phyloP scores from a whole-genome alignment of 495 filamentous ascomycete species.

The Paragyromitra xinjiangensis region DNA sequence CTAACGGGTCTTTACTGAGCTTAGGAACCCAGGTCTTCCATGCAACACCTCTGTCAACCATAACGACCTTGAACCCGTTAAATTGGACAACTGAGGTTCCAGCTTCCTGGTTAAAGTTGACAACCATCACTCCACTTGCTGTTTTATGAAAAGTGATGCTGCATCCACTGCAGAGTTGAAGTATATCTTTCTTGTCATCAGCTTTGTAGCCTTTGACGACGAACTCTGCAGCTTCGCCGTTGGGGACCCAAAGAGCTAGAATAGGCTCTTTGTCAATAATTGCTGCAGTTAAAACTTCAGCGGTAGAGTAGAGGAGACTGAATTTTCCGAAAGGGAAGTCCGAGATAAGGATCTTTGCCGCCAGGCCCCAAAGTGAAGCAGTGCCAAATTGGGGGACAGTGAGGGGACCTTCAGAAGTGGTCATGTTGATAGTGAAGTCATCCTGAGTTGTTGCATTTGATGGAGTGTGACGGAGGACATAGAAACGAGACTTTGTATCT shows the following conservation, averaged over 20 bases:
- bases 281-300: conserved; percentile 67
- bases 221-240: conserved; percentile 67
- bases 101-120: conserved; percentile 61
- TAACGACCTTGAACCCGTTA: conserved; percentile 61
- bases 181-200: conserved; percentile 48
- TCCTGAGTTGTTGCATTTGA: conserved; percentile 63
- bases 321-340: conserved; percentile 66
- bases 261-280: conserved; percentile 63
- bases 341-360: conserved; percentile 69
- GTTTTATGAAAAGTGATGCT: conserved; percentile 59
- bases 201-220: conserved; percentile 62
- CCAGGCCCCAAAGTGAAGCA: conserved; percentile 65
- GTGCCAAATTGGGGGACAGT: conserved; percentile 61
- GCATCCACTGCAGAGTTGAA: conserved; percentile 56
- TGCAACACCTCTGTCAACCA: conserved; percentile 65
- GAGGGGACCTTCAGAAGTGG: conserved; percentile 65
- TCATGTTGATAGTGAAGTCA: conserved; percentile 65
- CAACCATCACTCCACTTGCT: conserved; percentile 58
- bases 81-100: conserved; percentile 64
- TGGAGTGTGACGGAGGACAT: conserved; percentile 64
- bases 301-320: conserved; percentile 68
- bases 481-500: conserved; percentile 66
- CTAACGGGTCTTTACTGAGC: conserved; percentile 64
- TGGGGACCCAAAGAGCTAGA: conserved; percentile 66
- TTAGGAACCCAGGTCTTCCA: conserved; percentile 69